Conservation (phyloP, 1,284 basidiomycete species). For the Takashimella koratensis region DNA sequence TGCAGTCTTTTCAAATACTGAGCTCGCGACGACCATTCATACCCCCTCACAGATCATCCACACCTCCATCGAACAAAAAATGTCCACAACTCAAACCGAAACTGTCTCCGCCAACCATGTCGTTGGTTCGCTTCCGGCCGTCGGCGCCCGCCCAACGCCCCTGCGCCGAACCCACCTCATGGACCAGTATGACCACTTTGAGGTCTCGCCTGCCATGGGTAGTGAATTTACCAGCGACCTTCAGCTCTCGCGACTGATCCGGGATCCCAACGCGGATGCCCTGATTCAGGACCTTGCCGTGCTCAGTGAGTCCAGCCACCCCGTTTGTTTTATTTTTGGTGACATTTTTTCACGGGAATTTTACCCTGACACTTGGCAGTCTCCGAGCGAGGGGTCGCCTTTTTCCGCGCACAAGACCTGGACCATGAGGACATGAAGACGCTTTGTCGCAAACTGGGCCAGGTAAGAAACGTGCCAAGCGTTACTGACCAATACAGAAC, state of each 20-base stretch:
- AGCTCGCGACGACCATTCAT: neutral
- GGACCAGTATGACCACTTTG: conserved; percentile 5
- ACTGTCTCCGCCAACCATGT: neutral
- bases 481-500: neutral
- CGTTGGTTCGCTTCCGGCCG: conserved; percentile 1
- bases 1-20: neutral
- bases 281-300: neutral
- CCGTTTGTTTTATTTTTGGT: neutral
- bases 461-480: conserved; percentile 42
- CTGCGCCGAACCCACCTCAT: conserved; percentile 3
- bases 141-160: conserved; percentile 4
- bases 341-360: too few relatives aligned
- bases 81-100: neutral
- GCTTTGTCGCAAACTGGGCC: conserved; percentile 56
- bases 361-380: conserved; percentile 30
- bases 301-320: neutral
- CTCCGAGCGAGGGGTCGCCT: conserved; percentile 67
- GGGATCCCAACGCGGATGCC: conserved; percentile 5
- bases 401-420: conserved; percentile 54
- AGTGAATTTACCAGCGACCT: conserved; percentile 6
- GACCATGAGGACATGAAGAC: conserved; percentile 52
- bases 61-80: neutral
- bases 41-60: neutral
- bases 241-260: conserved; percentile 10
- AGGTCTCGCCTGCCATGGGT: conserved; percentile 10